Evolutionary conservation across 805 yeast species (phyloP).

Genomic region (Myxozyma lipomycoides): DNA sequence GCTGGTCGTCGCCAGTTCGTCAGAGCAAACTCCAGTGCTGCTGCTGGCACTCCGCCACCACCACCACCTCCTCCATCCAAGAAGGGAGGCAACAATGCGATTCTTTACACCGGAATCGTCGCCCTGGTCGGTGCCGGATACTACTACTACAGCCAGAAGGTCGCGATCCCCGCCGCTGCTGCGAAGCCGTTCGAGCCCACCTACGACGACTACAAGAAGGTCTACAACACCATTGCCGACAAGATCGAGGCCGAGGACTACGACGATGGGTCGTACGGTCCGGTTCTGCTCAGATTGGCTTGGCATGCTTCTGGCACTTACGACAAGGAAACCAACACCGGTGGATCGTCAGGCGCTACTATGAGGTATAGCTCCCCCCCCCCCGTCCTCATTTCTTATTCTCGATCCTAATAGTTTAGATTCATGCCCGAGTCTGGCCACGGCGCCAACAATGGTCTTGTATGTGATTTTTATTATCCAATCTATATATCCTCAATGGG

Average conservation of each 20-base stretch:
- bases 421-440: conserved; percentile 7
- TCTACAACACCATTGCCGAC: conserved; percentile 44
- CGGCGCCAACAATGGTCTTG: conserved; percentile 48
- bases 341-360: conserved; percentile 55
- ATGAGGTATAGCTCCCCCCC: conserved; percentile 49
- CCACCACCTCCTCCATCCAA: background rate
- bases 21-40: too few relatives aligned
- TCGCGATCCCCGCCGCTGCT: conserved; percentile 36
- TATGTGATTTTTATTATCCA: conserved; percentile 26
- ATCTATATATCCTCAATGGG: conserved; percentile 41
- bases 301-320: conserved; percentile 87
- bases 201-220: conserved; percentile 60
- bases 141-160: conserved; percentile 34
- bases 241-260: conserved; percentile 44
- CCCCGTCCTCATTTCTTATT: conserved; percentile 9
- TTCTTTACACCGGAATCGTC: background rate
- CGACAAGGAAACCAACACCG: conserved; percentile 51
- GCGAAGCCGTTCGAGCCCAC: conserved; percentile 32
- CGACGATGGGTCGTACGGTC: conserved; percentile 70
- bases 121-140: conserved; percentile 33
- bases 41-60: background rate
- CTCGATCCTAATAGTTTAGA: background rate
- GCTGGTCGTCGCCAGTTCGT: too few relatives aligned
- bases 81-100: background rate
- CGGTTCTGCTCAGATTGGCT: conserved; percentile 71